phyloP scores from a whole-genome alignment of 148 eudicot species.

The Rhododendron simsii region DNA sequence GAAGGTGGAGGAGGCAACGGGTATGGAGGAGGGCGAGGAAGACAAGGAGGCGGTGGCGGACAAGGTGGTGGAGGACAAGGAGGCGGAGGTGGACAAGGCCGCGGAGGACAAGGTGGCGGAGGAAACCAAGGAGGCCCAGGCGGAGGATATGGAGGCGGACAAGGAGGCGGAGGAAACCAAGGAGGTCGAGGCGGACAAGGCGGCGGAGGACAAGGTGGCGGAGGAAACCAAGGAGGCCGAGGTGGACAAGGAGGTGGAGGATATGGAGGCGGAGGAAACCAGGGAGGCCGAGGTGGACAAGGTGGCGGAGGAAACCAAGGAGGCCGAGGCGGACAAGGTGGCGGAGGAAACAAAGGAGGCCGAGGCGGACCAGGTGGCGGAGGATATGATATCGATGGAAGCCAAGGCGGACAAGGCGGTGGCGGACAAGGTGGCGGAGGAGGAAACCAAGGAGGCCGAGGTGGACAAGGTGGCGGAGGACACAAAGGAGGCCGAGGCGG shows the following conservation, averaged over 20 bases:
- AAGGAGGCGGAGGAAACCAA: too few species aligned
- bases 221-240: neutral
- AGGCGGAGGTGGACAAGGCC: neutral
- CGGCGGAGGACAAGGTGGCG: too few species aligned
- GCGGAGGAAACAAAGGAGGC: neutral
- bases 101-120: neutral
- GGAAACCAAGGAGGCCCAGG: neutral
- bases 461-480: neutral
- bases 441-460: neutral
- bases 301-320: neutral
- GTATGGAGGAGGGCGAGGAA: too few species aligned
- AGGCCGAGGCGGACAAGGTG: neutral
- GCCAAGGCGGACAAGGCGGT: neutral
- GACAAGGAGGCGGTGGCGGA: neutral
- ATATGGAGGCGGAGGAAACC: neutral
- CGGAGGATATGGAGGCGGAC: neutral
- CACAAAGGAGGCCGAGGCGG: neutral
- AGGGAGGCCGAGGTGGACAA: neutral
- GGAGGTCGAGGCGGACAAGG: too few species aligned
- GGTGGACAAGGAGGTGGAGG: too few species aligned
- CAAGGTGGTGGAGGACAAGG: neutral
- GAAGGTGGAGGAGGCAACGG: neutral
- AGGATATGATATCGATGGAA: too few species aligned
- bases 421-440: neutral
- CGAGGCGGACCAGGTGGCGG: neutral